Evolutionary conservation across 441 rosid species (phyloP).

Genomic region (Gossypium davidsonii): DNA sequence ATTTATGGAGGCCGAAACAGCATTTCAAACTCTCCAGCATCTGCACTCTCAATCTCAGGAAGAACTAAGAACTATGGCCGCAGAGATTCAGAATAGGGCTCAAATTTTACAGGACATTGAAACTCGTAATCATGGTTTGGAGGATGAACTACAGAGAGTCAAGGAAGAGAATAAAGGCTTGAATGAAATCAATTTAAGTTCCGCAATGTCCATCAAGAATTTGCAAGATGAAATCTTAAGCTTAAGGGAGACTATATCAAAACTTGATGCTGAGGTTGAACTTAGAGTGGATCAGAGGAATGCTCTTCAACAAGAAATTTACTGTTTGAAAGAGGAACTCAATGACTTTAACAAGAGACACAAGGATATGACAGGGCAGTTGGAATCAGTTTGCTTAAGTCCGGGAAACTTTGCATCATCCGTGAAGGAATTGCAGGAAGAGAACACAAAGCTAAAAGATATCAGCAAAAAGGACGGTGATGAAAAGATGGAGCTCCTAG

Average conservation of each 20-base stretch:
- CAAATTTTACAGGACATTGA: conserved; percentile 61
- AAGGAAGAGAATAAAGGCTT: conserved; percentile 55
- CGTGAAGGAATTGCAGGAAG: conserved; percentile 60
- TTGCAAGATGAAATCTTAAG: conserved; percentile 64
- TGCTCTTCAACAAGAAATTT: conserved; percentile 95
- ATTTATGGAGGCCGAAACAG: conserved; percentile 87
- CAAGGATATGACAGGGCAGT: conserved; percentile 54
- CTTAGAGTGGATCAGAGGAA: conserved; percentile 77
- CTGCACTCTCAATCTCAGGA: conserved; percentile 90
- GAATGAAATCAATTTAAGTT: conserved; percentile 60
- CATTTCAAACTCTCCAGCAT: conserved; percentile 88
- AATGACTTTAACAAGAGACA: conserved; percentile 59
- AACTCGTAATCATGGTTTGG: conserved; percentile 46
- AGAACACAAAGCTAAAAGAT: conserved; percentile 52
- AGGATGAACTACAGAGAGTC: conserved; percentile 51
- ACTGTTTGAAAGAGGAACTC: conserved; percentile 85
- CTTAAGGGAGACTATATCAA: conserved; percentile 56
- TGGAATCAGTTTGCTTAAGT: conserved; percentile 54
- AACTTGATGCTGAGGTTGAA: conserved; percentile 81
- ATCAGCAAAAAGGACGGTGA: conserved; percentile 34
- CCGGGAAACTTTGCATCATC: conserved; percentile 53
- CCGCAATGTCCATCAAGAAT: conserved; percentile 54
- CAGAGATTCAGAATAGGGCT: conserved; percentile 55
- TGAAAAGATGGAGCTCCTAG: conserved; percentile 52
- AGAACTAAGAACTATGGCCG: conserved; percentile 66